Conservation (phyloP, 169 alveolate genomes). For the Cryptosporidium bovis region DNA sequence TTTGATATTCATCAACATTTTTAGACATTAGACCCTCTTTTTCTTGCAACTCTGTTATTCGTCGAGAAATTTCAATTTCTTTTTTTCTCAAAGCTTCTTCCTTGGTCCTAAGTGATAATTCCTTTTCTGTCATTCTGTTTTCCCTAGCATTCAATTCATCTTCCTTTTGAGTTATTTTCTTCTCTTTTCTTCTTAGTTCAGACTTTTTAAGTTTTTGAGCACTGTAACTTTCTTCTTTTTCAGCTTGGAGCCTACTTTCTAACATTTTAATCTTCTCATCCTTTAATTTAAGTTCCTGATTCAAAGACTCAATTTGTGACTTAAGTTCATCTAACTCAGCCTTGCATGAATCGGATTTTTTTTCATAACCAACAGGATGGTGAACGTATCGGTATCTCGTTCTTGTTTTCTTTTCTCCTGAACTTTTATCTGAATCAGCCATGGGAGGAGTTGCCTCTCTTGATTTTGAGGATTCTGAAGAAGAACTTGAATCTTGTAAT, state of each 20-base stretch:
- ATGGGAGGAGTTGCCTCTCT: not conserved
- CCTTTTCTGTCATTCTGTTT: not conserved
- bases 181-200: not conserved
- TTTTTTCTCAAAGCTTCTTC: not conserved
- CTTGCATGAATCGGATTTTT: not conserved
- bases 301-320: not conserved
- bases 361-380: conserved; percentile 51
- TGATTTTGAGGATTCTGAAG: conserved; percentile 19
- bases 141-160: not conserved
- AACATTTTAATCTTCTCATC: conserved; percentile 3
- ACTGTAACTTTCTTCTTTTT: not conserved
- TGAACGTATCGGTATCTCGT: conserved; percentile 57
- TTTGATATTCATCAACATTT: too few species aligned
- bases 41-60: too few species aligned
- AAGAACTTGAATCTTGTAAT: conserved; percentile 33
- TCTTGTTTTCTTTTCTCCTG: not conserved
- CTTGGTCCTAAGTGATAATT: not conserved
- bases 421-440: not conserved
- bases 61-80: not conserved
- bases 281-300: not conserved
- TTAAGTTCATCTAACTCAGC: conserved; percentile 13
- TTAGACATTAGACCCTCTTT: too few species aligned
- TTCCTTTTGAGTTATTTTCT: conserved; percentile 15
- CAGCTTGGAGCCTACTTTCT: not conserved
- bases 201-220: not conserved